Base-by-base conservation (phyloP, 2,329 filamentous ascomycete species). In the Aspergillus novoparasiticus region DNA sequence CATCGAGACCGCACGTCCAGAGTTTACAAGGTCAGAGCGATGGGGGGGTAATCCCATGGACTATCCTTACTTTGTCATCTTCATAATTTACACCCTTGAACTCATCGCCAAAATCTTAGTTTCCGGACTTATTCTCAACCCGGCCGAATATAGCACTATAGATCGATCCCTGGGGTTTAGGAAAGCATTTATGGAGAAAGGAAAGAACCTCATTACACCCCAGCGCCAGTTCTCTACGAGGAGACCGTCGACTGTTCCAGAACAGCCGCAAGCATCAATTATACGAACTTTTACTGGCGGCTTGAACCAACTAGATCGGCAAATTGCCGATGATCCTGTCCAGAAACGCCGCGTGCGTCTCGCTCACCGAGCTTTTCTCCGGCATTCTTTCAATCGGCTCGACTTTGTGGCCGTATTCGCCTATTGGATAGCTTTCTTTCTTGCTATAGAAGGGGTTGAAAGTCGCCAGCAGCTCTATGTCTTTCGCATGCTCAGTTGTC, bases 331-430 rank as follows among this genome's bases (percentile, higher is more conserved):
- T 79, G 78, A 95, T 84, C 72, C 84, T 84, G 67, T 91, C 85
- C 82, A 96, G 66, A 91, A 94, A 69, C 92, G 95, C 75, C 89
- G 94, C 64, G 85, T 90, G 69, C 90, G 96, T 67, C 85, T 99
- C 60, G 94, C 96, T 19, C 90, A 95, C 59, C 88, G 95, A 66
- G 96, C 95, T 1, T 98, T 97, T 76, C 81, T 99, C 60, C 89
- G 95, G 19, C 95, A 99, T 77, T 94, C 93, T 0, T 99, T 99
- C 81, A 98, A 98, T 75, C 88, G 95, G 58, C 85, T 98, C 12
- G 95, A 99, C 76, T 97, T 98, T 76, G 83, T 99, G 59, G 96
- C 95, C 1, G 91, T 99, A 9, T 84, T 95, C n/a, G 90, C 94
- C 0, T 99, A 93, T 78, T 99, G 95, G 95, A 90, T 97, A 62